These are phyloP conservation scores for Peterozyma xylosa DNA, from an alignment of 805 yeast species.

Conservation along the genomic window DNA sequence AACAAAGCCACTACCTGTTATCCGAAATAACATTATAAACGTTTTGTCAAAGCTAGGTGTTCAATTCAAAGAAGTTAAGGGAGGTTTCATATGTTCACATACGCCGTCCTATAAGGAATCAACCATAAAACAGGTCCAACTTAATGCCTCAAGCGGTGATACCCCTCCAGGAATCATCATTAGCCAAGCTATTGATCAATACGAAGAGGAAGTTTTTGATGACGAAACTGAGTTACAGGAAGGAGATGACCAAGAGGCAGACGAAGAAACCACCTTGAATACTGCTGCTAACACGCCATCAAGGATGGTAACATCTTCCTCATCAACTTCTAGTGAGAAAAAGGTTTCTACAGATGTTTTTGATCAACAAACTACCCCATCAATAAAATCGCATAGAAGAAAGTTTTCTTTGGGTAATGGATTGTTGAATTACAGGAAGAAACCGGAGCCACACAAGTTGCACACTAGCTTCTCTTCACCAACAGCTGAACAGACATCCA, in stretches of 20 bases:
- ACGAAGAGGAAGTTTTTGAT: conserved; percentile 1
- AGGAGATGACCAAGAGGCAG: too few relatives aligned
- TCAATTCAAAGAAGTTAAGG: conserved; percentile 80
- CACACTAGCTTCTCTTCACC: conserved; percentile 36
- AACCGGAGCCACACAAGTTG: conserved; percentile 24
- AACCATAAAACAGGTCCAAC: too few relatives aligned
- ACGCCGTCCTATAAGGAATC: conserved; percentile 29
- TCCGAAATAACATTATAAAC: conserved; percentile 74
- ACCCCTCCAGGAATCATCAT: not conserved
- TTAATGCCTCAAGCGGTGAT: not conserved
- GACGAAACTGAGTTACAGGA: not conserved
- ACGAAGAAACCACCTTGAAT: too few relatives aligned
- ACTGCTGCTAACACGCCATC: too few relatives aligned
- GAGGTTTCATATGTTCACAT: conserved; percentile 85
- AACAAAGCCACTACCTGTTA: conserved; percentile 83
- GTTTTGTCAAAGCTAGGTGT: conserved; percentile 74
- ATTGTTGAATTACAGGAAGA: conserved; percentile 44
- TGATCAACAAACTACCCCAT: too few relatives aligned
- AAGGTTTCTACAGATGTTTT: too few relatives aligned
- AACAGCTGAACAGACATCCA: conserved; percentile 24
- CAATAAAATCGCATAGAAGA: conserved; percentile 41
- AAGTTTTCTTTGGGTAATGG: conserved; percentile 59
- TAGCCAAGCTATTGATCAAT: not conserved
- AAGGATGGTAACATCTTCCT: too few relatives aligned
- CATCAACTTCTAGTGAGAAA: too few relatives aligned